A percentile compares a stretch with the other conserved stretches of the same genome.
Conservation (phyloP, 495 filamentous ascomycete genomes). For the Trypethelium eluteriae region DNA sequence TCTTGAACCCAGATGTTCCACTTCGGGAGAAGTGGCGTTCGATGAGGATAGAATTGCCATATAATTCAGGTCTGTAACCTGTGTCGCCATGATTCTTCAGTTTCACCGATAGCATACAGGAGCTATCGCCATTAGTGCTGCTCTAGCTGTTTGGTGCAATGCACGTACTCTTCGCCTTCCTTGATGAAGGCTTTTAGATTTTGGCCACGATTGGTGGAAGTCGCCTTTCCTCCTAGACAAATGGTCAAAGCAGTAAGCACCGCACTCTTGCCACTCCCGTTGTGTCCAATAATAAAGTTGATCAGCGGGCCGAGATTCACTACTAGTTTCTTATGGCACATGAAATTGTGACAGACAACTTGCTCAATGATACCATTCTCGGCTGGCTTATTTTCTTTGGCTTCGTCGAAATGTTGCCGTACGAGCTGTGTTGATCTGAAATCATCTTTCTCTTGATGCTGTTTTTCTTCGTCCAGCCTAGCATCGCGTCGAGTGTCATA, state of each 20-base stretch:
- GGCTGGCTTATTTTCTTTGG: slow-evolving; percentile 61
- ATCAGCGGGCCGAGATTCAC: slow-evolving; percentile 83
- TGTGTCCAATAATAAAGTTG: slow-evolving; percentile 96
- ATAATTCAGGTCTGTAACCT: slow-evolving; percentile 74
- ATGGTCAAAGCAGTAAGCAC: slow-evolving; percentile 91
- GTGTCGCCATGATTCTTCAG: slow-evolving; percentile 84
- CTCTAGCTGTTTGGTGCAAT: slow-evolving; percentile 27
- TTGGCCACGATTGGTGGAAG: slow-evolving; percentile 87
- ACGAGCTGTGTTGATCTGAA: slow-evolving; percentile 65
- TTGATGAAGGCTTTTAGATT: slow-evolving; percentile 90
- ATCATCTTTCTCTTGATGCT: slow-evolving; percentile 52
- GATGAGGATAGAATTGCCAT: slow-evolving; percentile 77
- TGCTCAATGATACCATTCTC: slow-evolving; percentile 79
- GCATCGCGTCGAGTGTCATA: slow-evolving; percentile 4
- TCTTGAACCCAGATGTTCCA: slow-evolving; percentile 75
- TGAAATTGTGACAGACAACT: slow-evolving; percentile 82
- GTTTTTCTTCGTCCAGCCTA: slow-evolving; percentile 29
- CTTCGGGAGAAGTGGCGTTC: slow-evolving; percentile 77
- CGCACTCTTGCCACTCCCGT: slow-evolving; percentile 98
- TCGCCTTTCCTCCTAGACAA: slow-evolving; percentile 90
- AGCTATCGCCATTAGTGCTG: slow-evolving; percentile 31
- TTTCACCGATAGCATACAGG: slow-evolving; percentile 58
- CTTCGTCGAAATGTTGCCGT: slow-evolving; percentile 46
- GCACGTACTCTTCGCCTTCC: slow-evolving; percentile 63
- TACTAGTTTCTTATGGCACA: slow-evolving; percentile 79